These are phyloP conservation scores for Borovskyia barvae DNA, from an alignment of 208 protist species.

Conservation along the genomic window DNA sequence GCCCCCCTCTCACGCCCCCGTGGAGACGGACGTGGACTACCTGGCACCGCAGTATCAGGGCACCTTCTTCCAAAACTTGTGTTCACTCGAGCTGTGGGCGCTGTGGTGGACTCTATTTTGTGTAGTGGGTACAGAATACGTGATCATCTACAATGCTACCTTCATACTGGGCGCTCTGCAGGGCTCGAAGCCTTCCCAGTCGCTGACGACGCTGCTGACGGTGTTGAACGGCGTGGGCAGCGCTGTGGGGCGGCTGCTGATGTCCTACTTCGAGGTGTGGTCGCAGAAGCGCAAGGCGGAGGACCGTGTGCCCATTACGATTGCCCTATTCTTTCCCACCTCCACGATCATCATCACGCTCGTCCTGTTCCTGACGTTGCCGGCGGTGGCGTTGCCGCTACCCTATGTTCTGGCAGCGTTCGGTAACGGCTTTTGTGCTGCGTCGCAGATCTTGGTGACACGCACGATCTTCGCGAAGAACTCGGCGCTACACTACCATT, in stretches of 20 bases:
- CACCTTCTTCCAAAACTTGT: constrained; percentile 36
- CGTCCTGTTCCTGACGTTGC: constrained; percentile 41
- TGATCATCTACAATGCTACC: constrained; percentile 54
- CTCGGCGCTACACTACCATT: constrained; percentile 74
- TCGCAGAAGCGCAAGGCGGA: constrained; percentile 38
- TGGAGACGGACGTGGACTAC: constrained; percentile 54
- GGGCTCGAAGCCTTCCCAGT: constrained; percentile 8
- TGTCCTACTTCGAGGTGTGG: constrained; percentile 52
- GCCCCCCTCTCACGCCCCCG: neutral
- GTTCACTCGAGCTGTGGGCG: constrained; percentile 36
- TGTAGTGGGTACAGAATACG: constrained; percentile 35
- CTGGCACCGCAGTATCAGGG: constrained; percentile 60
- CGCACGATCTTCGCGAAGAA: constrained; percentile 69
- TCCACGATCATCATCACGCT: constrained; percentile 32
- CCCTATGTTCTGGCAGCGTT: constrained; percentile 50
- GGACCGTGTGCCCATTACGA: constrained; percentile 50
- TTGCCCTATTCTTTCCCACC: constrained; percentile 40
- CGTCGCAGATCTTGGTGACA: constrained; percentile 45
- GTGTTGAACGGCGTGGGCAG: constrained; percentile 57
- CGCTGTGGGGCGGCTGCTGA: constrained; percentile 37
- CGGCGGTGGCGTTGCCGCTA: constrained; percentile 34
- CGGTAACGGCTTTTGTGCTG: constrained; percentile 56
- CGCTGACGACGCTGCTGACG: constrained; percentile 39
- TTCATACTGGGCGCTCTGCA: constrained; percentile 41
- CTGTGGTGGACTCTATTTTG: constrained; percentile 44